Percentiles rank a stretch among this genome's conserved stretches.
Evolutionary conservation across 306 rosid genomes (phyloP).

Genomic region (Rosa persica): DNA sequence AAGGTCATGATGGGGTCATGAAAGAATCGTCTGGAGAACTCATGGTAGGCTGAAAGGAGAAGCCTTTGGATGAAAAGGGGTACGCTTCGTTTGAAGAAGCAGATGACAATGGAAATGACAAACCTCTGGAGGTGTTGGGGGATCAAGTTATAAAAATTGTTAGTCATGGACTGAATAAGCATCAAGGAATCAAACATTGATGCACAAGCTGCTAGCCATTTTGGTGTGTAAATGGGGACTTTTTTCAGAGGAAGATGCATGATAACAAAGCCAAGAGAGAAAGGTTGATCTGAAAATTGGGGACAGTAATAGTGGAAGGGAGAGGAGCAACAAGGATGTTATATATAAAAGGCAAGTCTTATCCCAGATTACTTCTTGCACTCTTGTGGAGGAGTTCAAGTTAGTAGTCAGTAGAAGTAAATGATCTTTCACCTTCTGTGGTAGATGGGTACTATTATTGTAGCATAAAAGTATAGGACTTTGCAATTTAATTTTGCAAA

Average conservation of each 20-base stretch:
- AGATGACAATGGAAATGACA: background rate
- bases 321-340: background rate
- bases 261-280: background rate
- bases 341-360: background rate
- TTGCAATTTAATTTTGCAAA: no score
- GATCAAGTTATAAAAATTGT: background rate
- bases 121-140: background rate
- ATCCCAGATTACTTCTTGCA: no score
- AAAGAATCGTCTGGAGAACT: background rate
- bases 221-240: background rate
- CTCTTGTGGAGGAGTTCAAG: no score
- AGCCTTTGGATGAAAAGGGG: background rate
- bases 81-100: background rate
- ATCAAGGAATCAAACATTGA: background rate
- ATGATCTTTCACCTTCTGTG: background rate
- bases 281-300: background rate
- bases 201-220: background rate
- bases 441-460: background rate
- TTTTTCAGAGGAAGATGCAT: background rate
- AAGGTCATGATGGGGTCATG: background rate
- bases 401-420: background rate
- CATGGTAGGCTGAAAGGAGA: background rate
- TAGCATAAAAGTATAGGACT: no score
- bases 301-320: background rate
- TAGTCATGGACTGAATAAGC: constrained; percentile 1